These are phyloP conservation scores for Coniochaeta prunicola DNA, from an alignment of 2,329 filamentous ascomycete genomes.

Conservation along the genomic window DNA sequence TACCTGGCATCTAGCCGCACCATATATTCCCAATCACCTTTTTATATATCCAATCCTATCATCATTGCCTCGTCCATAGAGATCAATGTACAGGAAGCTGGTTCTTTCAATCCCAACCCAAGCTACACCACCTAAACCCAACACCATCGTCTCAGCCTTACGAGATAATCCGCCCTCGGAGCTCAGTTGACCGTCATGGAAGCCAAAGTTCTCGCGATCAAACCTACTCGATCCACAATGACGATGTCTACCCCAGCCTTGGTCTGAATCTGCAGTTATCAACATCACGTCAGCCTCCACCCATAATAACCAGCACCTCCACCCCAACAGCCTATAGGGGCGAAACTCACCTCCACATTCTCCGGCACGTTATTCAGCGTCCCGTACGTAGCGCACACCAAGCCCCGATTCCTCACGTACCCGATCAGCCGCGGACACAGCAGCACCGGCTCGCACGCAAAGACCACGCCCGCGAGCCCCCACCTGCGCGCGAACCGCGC, in stretches of 20 bases:
- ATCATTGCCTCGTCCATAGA: no score
- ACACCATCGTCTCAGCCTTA: no score
- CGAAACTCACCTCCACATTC: conserved; percentile 2
- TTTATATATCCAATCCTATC: no score
- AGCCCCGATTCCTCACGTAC: conserved; percentile 22
- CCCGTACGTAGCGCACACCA: conserved; percentile 27
- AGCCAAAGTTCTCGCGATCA: conserved; percentile 3
- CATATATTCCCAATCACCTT: no score
- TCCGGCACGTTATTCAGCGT: conserved; percentile 19
- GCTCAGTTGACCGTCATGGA: background rate
- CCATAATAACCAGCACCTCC: background rate
- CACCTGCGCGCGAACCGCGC: conserved; percentile 29
- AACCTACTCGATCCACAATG: conserved; percentile 3
- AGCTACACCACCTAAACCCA: background rate
- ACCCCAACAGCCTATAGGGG: background rate
- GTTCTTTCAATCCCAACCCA: background rate
- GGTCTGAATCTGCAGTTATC: background rate
- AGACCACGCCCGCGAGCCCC: conserved; percentile 27
- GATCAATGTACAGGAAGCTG: no score
- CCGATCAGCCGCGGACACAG: conserved; percentile 26
- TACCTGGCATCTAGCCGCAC: no score
- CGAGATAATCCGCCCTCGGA: background rate
- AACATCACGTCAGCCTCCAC: background rate
- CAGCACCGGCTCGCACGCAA: conserved; percentile 26
- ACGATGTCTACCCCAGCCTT: conserved; percentile 6